Evolutionary conservation across 257 asterid species (phyloP).

Genomic region (Salvia rosmarinus): DNA sequence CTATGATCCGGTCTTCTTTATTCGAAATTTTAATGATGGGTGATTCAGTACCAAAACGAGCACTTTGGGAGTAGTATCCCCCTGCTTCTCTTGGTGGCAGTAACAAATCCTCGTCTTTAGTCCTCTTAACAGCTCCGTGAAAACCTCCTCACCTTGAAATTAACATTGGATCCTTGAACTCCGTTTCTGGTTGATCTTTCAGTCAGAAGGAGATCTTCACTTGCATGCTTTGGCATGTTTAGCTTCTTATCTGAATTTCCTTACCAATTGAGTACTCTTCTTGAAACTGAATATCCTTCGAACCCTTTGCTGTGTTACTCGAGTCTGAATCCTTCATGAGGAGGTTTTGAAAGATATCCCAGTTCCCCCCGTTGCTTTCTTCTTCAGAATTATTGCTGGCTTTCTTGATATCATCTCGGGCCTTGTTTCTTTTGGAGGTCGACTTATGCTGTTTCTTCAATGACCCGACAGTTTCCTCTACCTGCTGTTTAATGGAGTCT

Average conservation of each 20-base stretch:
- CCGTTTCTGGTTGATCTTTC: slow-evolving; percentile 42
- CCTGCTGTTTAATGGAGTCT: slow-evolving; percentile 56
- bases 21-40: slow-evolving; percentile 48
- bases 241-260: slow-evolving; percentile 33
- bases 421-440: slow-evolving; percentile 43
- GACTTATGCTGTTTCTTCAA: slow-evolving; percentile 57
- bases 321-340: slow-evolving; percentile 71
- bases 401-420: slow-evolving; percentile 47
- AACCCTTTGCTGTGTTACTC: slow-evolving; percentile 32
- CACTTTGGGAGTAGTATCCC: slow-evolving; percentile 34
- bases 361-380: slow-evolving; percentile 50
- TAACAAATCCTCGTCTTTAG: slow-evolving; percentile 55
- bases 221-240: slow-evolving; percentile 40
- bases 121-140: slow-evolving; percentile 39
- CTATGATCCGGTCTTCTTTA: slow-evolving; percentile 57
- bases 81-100: slow-evolving; percentile 43
- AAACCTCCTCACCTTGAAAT: slow-evolving; percentile 43
- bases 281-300: slow-evolving; percentile 35
- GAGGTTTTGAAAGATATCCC: slow-evolving; percentile 82
- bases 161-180: slow-evolving; percentile 18
- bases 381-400: slow-evolving; percentile 40
- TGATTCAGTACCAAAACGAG: slow-evolving; percentile 46
- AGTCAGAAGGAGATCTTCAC: slow-evolving; percentile 54
- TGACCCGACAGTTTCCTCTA: slow-evolving; percentile 66
- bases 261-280: slow-evolving; percentile 40